phyloP scores from a whole-genome alignment of 352 stramenopile species.

The Blastocystis sp. region DNA sequence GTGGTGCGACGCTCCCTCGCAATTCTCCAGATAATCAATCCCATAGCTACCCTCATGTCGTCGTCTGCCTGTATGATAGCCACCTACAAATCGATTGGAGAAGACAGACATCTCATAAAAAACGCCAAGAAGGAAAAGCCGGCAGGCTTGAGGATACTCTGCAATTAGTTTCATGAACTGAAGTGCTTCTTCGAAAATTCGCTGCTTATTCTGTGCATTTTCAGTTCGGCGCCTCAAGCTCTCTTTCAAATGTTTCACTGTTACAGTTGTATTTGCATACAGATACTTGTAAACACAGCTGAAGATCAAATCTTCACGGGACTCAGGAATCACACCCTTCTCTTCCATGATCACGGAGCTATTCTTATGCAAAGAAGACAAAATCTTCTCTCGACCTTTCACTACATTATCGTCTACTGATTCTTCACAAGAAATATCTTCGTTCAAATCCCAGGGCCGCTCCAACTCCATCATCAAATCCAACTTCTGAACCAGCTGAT shows the following conservation, averaged over 20 bases:
- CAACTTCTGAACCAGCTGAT: not conserved
- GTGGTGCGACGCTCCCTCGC: not conserved
- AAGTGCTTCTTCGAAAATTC: not conserved
- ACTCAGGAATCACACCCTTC: conserved; percentile 32
- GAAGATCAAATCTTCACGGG: not conserved
- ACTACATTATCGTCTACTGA: not conserved
- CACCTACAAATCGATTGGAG: not conserved
- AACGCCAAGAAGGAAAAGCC: conserved; percentile 38
- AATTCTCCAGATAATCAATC: conserved; percentile 51
- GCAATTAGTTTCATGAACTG: not conserved
- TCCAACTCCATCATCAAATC: conserved; percentile 40
- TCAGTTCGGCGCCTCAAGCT: not conserved
- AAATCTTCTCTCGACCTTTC: not conserved
- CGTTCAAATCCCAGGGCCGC: conserved; percentile 3
- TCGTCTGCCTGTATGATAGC: conserved; percentile 4
- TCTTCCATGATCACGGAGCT: conserved; percentile 35
- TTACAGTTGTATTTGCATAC: not conserved
- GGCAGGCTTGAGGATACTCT: not conserved
- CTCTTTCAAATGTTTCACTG: not conserved
- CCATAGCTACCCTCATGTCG: conserved; percentile 1
- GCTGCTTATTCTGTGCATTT: conserved; percentile 24
- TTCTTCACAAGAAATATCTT: not conserved
- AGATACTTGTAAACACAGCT: conserved; percentile 33
- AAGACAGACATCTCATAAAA: conserved; percentile 33
- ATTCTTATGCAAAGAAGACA: not conserved